phyloP scores from a whole-genome alignment of 306 rosid species.

The Bauhinia variegata region DNA sequence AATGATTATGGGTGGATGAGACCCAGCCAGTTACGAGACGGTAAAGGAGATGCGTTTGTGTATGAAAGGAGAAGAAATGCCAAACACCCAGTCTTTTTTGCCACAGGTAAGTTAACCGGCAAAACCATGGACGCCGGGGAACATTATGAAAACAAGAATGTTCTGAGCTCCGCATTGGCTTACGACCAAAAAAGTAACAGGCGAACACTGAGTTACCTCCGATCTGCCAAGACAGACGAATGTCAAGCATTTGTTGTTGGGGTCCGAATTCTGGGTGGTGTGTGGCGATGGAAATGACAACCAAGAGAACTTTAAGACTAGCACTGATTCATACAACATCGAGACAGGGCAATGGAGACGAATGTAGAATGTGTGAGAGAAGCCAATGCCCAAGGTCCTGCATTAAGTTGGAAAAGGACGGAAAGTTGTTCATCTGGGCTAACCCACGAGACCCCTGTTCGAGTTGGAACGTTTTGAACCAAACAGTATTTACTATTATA shows the following conservation, averaged over 20 bases:
- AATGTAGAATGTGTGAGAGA: conserved; percentile 46
- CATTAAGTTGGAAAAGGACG: conserved; percentile 47
- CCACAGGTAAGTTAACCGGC: conserved; percentile 42
- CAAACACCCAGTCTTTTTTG: conserved; percentile 54
- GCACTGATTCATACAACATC: conserved; percentile 45
- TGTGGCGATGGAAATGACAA: conserved; percentile 56
- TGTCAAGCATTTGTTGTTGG: conserved; percentile 53
- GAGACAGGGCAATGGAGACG: conserved; percentile 51
- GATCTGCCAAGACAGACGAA: conserved; percentile 60
- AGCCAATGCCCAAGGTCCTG: conserved; percentile 47
- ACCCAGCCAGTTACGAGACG: conserved; percentile 54
- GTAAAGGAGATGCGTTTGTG: conserved; percentile 49
- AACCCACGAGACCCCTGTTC: conserved; percentile 32
- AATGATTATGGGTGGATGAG: conserved; percentile 67
- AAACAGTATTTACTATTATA: too few species aligned
- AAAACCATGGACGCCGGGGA: conserved; percentile 52
- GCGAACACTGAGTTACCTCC: conserved; percentile 44
- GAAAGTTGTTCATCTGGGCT: conserved; percentile 41
- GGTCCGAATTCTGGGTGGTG: conserved; percentile 58
- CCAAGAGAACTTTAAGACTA: conserved; percentile 46
- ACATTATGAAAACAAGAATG: conserved; percentile 61
- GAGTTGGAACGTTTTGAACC: conserved; percentile 43
- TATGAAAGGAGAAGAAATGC: conserved; percentile 60
- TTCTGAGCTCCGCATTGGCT: conserved; percentile 47
- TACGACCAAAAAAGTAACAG: conserved; percentile 45